A percentile compares a stretch with the other conserved stretches of the same genome.
These are phyloP conservation scores for Alternaria panax DNA, from an alignment of 2,329 filamentous ascomycete genomes.

Conservation along the genomic window DNA sequence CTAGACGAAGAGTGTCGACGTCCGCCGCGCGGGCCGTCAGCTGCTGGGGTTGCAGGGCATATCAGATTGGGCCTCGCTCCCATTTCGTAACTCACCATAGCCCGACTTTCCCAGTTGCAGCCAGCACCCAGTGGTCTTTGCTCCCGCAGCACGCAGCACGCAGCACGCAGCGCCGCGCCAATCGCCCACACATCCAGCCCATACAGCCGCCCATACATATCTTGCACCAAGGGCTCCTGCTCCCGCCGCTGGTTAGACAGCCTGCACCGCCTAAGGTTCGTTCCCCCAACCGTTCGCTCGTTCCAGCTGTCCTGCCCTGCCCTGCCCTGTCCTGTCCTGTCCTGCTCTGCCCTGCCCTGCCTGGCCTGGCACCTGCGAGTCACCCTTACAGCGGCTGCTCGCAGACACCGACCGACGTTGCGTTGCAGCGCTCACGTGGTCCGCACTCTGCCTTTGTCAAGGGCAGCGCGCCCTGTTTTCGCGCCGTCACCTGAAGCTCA, in stretches of 20 bases:
- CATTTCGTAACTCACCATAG: constrained; percentile 20
- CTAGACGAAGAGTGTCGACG: constrained; percentile 22
- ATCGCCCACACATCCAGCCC: background rate
- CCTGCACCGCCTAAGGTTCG: constrained; percentile 9
- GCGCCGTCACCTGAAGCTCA: constrained; percentile 16
- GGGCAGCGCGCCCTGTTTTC: constrained; percentile 19
- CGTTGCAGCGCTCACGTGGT: constrained; percentile 24
- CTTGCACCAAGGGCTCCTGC: constrained; percentile 7
- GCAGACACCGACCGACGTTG: constrained; percentile 8
- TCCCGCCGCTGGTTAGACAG: constrained; percentile 17
- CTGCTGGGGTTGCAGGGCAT: constrained; percentile 23
- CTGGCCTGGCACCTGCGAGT: constrained; percentile 19
- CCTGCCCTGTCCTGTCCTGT: constrained; percentile 7
- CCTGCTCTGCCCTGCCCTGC: constrained; percentile 8
- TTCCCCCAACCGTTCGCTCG: constrained; percentile 13
- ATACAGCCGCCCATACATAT: constrained; percentile 6
- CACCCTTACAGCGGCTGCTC: constrained; percentile 35
- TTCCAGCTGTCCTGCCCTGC: constrained; percentile 15
- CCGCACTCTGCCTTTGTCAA: constrained; percentile 27
- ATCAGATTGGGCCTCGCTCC: constrained; percentile 24
- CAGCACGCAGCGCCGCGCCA: constrained; percentile 9
- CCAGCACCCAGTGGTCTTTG: constrained; percentile 7
- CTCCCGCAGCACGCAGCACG: constrained; percentile 8
- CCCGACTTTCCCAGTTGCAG: constrained; percentile 6
- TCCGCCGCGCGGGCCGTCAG: constrained; percentile 32